Percentiles rank a stretch among this genome's conserved stretches.
Evolutionary conservation across 192 early-diverging fungal species (phyloP).

Genomic region (Coemansia erecta): DNA sequence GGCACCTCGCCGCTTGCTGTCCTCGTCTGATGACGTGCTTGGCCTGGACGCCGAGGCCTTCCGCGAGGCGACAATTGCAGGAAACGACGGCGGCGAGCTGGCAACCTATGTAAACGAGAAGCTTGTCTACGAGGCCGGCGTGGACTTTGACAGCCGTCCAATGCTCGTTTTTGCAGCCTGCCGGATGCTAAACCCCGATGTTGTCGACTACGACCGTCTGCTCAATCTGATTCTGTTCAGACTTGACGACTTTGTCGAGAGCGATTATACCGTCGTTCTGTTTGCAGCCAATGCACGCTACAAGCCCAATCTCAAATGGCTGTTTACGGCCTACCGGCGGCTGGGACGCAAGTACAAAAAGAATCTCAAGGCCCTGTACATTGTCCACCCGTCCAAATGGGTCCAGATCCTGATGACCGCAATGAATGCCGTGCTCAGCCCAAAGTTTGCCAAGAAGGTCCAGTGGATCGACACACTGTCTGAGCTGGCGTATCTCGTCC

Average conservation of each 20-base stretch:
- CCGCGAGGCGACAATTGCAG: slow-evolving; percentile 51
- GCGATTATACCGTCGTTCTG: slow-evolving; percentile 86
- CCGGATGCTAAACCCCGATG: slow-evolving; percentile 80
- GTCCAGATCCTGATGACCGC: slow-evolving; percentile 79
- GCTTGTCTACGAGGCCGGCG: slow-evolving; percentile 59
- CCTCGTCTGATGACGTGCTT: slow-evolving; percentile 51
- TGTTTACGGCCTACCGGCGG: slow-evolving; percentile 80
- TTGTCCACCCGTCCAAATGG: slow-evolving; percentile 89
- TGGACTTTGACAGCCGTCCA: slow-evolving; percentile 79
- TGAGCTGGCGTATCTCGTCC: slow-evolving; percentile 63
- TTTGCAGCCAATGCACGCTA: slow-evolving; percentile 76
- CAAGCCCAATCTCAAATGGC: slow-evolving; percentile 81
- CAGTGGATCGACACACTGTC: slow-evolving; percentile 74
- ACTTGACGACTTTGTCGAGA: slow-evolving; percentile 82
- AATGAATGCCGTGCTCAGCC: slow-evolving; percentile 84
- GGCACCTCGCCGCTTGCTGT: slow-evolving; percentile 16
- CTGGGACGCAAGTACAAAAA: slow-evolving; percentile 88
- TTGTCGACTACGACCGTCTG: slow-evolving; percentile 81
- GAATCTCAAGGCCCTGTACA: slow-evolving; percentile 87
- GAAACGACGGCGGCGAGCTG: slow-evolving; percentile 55
- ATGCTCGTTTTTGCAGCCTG: slow-evolving; percentile 83
- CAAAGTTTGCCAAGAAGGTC: slow-evolving; percentile 88
- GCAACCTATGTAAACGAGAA: slow-evolving; percentile 52
- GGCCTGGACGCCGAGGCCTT: slow-evolving; percentile 51
- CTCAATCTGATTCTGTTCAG: slow-evolving; percentile 62